phyloP scores from a whole-genome alignment of 2,329 filamentous ascomycete species.

The Aspergillus sp. region DNA sequence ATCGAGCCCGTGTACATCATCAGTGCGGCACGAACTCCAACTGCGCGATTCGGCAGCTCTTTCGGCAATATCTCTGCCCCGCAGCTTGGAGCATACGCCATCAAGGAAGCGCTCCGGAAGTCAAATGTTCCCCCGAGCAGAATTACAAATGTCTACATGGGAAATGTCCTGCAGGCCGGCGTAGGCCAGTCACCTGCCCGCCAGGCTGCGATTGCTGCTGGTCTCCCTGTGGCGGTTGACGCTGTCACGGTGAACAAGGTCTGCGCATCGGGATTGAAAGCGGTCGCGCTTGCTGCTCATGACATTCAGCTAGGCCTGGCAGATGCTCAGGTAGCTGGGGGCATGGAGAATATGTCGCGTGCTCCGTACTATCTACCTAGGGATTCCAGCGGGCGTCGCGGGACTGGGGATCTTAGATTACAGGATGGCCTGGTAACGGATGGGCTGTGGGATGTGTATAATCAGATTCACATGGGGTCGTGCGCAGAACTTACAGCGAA shows the following conservation, averaged over 20 bases:
- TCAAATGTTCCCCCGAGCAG: slow-evolving; percentile 76
- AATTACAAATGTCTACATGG: slow-evolving; percentile 97
- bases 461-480: slow-evolving; percentile 96
- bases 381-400: slow-evolving; percentile 69
- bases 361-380: slow-evolving; percentile 89
- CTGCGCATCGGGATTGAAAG: too few species aligned
- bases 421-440: slow-evolving; percentile 94
- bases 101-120: slow-evolving; percentile 85
- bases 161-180: slow-evolving; percentile 84
- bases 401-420: slow-evolving; percentile 83
- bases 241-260: slow-evolving; percentile 95
- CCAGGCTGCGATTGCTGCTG: slow-evolving; percentile 86
- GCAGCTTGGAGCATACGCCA: slow-evolving; percentile 82
- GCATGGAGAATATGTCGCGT: slow-evolving; percentile 97
- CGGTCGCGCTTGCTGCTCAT: too few species aligned
- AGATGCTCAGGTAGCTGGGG: slow-evolving; percentile 93
- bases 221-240: slow-evolving; percentile 75
- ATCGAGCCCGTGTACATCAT: not conserved
- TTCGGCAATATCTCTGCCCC: slow-evolving; percentile 80
- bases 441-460: slow-evolving; percentile 93
- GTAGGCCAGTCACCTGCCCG: slow-evolving; percentile 89
- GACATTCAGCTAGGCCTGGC: too few species aligned
- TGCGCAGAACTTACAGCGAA: slow-evolving; percentile 94
- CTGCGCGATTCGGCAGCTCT: slow-evolving; percentile 76
- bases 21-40: not conserved